A percentile compares a stretch with the other conserved stretches of the same genome.
Evolutionary conservation across 2,329 filamentous ascomycete genomes (phyloP).

Genomic region (Xylariaceae sp.): DNA sequence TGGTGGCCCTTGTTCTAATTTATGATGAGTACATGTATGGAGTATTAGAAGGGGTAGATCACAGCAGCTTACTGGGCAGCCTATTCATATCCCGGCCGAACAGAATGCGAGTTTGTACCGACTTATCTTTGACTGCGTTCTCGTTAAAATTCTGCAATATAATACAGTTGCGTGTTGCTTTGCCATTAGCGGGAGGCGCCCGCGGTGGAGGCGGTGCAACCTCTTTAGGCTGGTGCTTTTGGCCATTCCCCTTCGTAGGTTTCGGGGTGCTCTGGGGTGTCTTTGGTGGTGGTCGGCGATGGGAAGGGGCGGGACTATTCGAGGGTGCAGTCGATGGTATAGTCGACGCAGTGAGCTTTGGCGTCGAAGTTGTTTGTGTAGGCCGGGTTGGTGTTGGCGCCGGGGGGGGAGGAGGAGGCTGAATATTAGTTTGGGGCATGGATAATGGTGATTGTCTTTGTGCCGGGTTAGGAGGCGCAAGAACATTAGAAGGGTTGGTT

Average conservation of each 20-base stretch:
- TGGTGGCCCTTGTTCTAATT: slow-evolving; percentile 56
- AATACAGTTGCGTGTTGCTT: slow-evolving; percentile 64
- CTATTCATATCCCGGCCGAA: slow-evolving; percentile 66
- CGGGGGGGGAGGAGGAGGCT: slow-evolving; percentile 29
- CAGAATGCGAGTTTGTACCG: slow-evolving; percentile 63
- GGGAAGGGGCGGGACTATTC: background rate
- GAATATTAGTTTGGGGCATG: slow-evolving; percentile 41
- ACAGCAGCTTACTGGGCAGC: slow-evolving; percentile 56
- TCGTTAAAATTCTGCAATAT: slow-evolving; percentile 67
- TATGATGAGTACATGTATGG: slow-evolving; percentile 27
- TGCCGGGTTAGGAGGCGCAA: slow-evolving; percentile 53
- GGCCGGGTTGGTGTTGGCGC: slow-evolving; percentile 20
- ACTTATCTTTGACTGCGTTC: slow-evolving; percentile 61
- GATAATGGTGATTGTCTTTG: slow-evolving; percentile 47
- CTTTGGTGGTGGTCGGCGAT: slow-evolving; percentile 28
- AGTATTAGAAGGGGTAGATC: background rate
- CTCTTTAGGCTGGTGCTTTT: slow-evolving; percentile 37
- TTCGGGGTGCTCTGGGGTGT: slow-evolving; percentile 32
- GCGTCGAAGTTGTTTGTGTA: slow-evolving; percentile 23
- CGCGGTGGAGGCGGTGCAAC: slow-evolving; percentile 41
- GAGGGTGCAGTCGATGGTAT: slow-evolving; percentile 7
- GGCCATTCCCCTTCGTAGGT: slow-evolving; percentile 32
- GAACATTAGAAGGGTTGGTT: slow-evolving; percentile 46
- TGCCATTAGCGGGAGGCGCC: slow-evolving; percentile 50
- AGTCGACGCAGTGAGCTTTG: slow-evolving; percentile 24